Base-by-base conservation (phyloP, 176 grass and related monocot genomes). In the Oryza australiensis region DNA sequence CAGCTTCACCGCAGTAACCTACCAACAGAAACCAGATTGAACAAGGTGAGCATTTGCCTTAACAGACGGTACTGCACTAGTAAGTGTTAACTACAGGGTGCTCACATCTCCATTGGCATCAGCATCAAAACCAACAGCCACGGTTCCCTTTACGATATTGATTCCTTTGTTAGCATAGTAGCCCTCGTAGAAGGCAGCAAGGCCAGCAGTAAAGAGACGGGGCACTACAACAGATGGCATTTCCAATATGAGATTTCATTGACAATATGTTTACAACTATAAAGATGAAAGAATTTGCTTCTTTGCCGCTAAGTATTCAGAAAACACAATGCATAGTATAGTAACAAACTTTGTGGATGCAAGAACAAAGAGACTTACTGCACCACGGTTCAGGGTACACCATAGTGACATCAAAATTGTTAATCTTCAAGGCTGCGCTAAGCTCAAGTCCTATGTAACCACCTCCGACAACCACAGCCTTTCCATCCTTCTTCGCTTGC, bases 321-420 rank as follows among this genome's bases (percentile, higher is more conserved):
- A 48, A 73, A 68, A 46, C 27, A 51, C 3, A 59, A 32, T 15
- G 18, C 24, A 60, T 24, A 60, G n/a, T 60, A 60, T 24, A 60
- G n/a, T 29, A 8, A 2, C 22, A 32, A 43, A 41, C 41, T 82
- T 77, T 73, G 0, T 12, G 66, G 55, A 82, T 53, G 32, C 43
- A 63, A 65, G 26, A 33, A 71, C 33, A 10, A 64, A 5, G 33
- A 20, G 22, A 93, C 95, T 85, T 98, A 98, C 95, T 98, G 92
- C 95, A 98, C 95, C 95, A 98, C 18, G 95, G 95, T 83, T 93
- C 95, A 27, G 92, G 95, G 81, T 94, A 98, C 86, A 98, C 92
- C 95, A 98, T 94, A 15, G 90, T 94, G 70, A 94, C 92, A 89
- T 98, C 95, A 42, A 98, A 93, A 79, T 98, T 93, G 79, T 98